Evolutionary conservation across 2,329 filamentous ascomycete species (phyloP).

Genomic region (Colletotrichum sp.): DNA sequence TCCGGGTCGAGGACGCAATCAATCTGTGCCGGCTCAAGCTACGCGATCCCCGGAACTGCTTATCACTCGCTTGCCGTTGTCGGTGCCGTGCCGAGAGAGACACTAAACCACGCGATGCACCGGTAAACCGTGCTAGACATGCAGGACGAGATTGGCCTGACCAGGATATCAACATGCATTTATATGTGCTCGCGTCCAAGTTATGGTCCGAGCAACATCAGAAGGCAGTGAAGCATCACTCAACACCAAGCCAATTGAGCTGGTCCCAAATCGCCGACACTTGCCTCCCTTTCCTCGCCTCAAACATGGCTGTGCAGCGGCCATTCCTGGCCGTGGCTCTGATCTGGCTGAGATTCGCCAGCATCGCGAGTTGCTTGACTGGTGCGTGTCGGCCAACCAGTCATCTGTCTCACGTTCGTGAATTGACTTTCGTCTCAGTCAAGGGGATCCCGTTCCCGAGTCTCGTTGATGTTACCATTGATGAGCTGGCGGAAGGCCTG

Average conservation of each 20-base stretch:
- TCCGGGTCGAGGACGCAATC: neutral
- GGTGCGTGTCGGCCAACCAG: neutral
- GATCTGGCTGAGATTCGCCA: constrained; percentile 2
- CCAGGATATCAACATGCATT: neutral
- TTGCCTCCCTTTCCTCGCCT: neutral
- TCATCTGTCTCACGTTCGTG: neutral
- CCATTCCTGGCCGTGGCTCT: neutral
- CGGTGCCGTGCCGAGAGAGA: neutral
- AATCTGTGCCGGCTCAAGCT: neutral
- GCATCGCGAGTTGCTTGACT: neutral
- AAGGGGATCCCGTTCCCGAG: constrained; percentile 29
- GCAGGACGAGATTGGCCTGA: neutral
- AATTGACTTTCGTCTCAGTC: neutral
- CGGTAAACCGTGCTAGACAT: neutral
- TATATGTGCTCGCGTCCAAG: neutral
- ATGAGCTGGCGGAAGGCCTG: constrained; percentile 36
- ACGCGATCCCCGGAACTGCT: neutral
- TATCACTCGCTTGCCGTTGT: neutral
- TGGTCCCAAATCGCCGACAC: no score
- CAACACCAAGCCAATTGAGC: neutral
- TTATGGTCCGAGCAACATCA: neutral
- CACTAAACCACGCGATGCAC: neutral
- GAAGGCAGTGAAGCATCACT: neutral
- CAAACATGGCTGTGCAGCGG: neutral
- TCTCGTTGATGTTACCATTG: constrained; percentile 36